These are phyloP conservation scores for Geotrichum aggregatum DNA, from an alignment of 1,139 yeast species.

Conservation along the genomic window DNA sequence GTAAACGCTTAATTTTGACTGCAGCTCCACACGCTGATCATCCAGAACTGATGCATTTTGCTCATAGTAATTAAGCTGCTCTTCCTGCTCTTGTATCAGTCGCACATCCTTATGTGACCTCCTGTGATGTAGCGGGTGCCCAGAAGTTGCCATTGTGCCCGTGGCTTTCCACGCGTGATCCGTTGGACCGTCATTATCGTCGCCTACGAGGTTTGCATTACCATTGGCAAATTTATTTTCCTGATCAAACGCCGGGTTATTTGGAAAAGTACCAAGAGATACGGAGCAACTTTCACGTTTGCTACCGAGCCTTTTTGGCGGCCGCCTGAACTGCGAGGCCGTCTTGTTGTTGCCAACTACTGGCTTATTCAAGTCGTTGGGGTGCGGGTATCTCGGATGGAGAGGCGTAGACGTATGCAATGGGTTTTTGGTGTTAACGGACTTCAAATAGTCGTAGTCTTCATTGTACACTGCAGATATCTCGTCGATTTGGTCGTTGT, in stretches of 20 bases:
- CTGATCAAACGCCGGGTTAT: slow-evolving; percentile 2
- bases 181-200: neutral
- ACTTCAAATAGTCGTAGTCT: slow-evolving; percentile 4
- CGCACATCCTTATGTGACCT: slow-evolving; percentile 11
- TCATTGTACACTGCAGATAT: neutral
- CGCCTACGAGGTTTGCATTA: neutral
- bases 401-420: slow-evolving; percentile 19
- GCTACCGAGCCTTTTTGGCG: slow-evolving; percentile 3
- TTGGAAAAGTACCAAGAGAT: neutral
- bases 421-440: slow-evolving; percentile 3
- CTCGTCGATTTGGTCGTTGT: neutral
- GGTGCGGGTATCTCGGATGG: slow-evolving; percentile 5
- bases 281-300: neutral
- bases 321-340: neutral
- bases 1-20: slow-evolving; percentile 15
- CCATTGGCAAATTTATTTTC: slow-evolving; percentile 6
- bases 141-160: neutral
- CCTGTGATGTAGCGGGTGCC: neutral
- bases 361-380: slow-evolving; percentile 5
- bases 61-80: slow-evolving; percentile 23
- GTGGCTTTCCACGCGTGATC: slow-evolving; percentile 17
- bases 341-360: neutral
- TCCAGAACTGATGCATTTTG: slow-evolving; percentile 19
- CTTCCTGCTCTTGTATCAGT: slow-evolving; percentile 22
- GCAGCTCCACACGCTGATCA: slow-evolving; percentile 18